Base-by-base conservation (phyloP, 768 basidiomycete genomes). In the Pholiota microspora region DNA sequence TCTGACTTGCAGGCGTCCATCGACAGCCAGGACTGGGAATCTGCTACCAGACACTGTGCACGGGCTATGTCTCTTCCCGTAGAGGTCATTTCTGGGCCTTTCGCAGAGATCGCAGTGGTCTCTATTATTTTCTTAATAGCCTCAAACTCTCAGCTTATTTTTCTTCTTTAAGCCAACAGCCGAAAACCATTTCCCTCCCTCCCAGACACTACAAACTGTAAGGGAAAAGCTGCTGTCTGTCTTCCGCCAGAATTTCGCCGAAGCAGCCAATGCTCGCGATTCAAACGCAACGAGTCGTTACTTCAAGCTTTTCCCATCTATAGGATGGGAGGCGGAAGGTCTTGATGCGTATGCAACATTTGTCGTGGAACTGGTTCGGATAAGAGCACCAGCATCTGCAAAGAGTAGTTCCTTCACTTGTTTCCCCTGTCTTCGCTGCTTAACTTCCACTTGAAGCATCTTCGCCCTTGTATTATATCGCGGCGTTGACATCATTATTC, bases 291-390 rank as follows among this genome's bases (percentile, higher is more conserved):
- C 91, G 1, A 94, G 87, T 62, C 85, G 97, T 10, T 98, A 91
- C 73, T 99, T 99, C 80, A 94, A 98, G 69, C 77, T 99, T 2
- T 99, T 98, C 69, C 97, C 97, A 3, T 86, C 86, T 2, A 94
- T 99, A 49, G 94, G 93, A 5, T 97, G 93, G 81, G 94, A 98
- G 69, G 73, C 77, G 8, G 91, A 96, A 69, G 97, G 97, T 1
- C 77, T 99, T 23, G 85, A 94, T 57, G 89, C 88, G 0, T 99
- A 99, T 72, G 90, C 94, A 0, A 81, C 85, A 9, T 99, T 98
- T 68, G 93, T 99, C 6, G 87, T 94, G 7, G 89, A 93, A 61
- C 79, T 97, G 44, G 93, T 98, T 45, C 83, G 88, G 54, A 82
- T 87, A 2, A 80, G 91, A 57, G 78, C 86, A 9, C 87, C 89